These are phyloP conservation scores for Diaporthe sp. DNA, from an alignment of 2,329 filamentous ascomycete species.

Conservation along the genomic window DNA sequence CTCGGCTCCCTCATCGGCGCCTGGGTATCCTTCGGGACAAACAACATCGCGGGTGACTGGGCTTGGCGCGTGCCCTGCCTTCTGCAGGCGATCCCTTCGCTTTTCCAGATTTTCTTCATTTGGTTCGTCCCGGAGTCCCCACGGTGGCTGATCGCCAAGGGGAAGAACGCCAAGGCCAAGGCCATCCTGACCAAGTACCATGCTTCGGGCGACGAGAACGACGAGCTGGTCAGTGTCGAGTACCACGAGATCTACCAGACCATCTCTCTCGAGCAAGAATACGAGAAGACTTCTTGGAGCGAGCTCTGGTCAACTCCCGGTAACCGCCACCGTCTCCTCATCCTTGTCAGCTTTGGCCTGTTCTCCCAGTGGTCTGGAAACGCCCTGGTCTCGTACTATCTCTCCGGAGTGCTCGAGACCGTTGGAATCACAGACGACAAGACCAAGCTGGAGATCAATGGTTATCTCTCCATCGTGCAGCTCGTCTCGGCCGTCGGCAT, in stretches of 20 bases:
- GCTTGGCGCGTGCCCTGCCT: constrained; percentile 34
- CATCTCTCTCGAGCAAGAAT: constrained; percentile 55
- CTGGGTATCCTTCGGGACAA: constrained; percentile 40
- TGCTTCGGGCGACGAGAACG: constrained; percentile 48
- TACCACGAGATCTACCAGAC: constrained; percentile 56
- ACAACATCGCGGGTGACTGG: constrained; percentile 30
- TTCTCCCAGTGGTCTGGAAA: constrained; percentile 70
- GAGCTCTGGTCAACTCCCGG: constrained; percentile 60
- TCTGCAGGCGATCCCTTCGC: constrained; percentile 42
- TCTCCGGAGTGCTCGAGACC: constrained; percentile 46
- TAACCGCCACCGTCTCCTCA: constrained; percentile 64
- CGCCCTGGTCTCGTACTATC: constrained; percentile 55
- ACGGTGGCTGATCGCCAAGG: constrained; percentile 72
- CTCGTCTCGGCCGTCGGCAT: constrained; percentile 39
- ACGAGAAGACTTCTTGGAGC: constrained; percentile 55
- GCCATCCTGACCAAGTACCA: constrained; percentile 44
- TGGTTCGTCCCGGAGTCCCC: constrained; percentile 77
- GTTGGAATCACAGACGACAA: constrained; percentile 46
- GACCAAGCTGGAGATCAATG: constrained; percentile 44
- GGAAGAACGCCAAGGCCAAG: constrained; percentile 50
- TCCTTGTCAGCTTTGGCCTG: constrained; percentile 63
- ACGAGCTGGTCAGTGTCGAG: constrained; percentile 52
- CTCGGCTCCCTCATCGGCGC: constrained; percentile 43
- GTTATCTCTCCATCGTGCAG: constrained; percentile 40
- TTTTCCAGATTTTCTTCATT: constrained; percentile 73